Evolutionary conservation across 2,329 filamentous ascomycete species (phyloP).

Genomic region (Passalora sequoiae): DNA sequence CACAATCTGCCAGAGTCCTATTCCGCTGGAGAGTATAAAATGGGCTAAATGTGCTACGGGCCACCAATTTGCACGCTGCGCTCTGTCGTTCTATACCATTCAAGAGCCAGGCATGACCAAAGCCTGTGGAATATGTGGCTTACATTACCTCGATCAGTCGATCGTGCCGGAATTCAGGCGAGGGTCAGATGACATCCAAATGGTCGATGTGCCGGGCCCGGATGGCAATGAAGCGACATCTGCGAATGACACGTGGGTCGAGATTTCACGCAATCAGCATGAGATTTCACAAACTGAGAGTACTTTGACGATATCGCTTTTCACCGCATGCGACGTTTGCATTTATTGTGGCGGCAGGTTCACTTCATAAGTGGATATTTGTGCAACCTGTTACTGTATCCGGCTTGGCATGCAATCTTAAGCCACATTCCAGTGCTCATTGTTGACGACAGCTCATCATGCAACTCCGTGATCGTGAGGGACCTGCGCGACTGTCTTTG

Average conservation of each 20-base stretch:
- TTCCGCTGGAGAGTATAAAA: constrained; percentile 45
- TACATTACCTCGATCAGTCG: constrained; percentile 46
- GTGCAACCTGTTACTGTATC: constrained; percentile 15
- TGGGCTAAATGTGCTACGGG: constrained; percentile 48
- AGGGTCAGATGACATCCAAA: constrained; percentile 9
- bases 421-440: constrained; percentile 24
- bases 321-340: constrained; percentile 35
- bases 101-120: constrained; percentile 52
- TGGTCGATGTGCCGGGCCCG: constrained; percentile 7
- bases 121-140: constrained; percentile 49
- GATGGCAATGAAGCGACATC: constrained; percentile 9
- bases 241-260: constrained; percentile 15
- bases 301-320: constrained; percentile 31
- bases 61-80: constrained; percentile 52
- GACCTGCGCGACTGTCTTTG: not conserved
- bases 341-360: constrained; percentile 38
- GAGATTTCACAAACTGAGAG: constrained; percentile 10
- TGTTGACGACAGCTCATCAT: constrained; percentile 11
- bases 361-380: constrained; percentile 15
- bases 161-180: constrained; percentile 8
- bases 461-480: constrained; percentile 2
- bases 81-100: constrained; percentile 51
- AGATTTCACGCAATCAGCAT: constrained; percentile 13
- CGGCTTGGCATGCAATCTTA: constrained; percentile 16
- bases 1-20: constrained; percentile 46